phyloP scores from a whole-genome alignment of 305 asterid species.

The Ajuga reptans region DNA sequence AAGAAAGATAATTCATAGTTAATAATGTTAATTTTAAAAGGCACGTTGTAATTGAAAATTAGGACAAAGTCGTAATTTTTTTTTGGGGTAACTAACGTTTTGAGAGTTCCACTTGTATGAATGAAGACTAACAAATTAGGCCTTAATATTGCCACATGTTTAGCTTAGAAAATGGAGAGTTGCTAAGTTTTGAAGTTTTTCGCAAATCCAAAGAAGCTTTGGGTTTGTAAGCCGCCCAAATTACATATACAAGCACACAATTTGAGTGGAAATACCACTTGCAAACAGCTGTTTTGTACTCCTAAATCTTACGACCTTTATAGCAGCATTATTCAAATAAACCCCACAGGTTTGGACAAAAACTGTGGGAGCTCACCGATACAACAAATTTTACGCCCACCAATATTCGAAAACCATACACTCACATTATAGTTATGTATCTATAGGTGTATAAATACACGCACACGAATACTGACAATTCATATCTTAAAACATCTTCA shows the following conservation, averaged over 20 bases:
- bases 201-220: too few relatives aligned
- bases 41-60: too few relatives aligned
- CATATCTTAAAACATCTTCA: neutral
- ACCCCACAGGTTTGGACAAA: neutral
- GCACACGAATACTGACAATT: neutral
- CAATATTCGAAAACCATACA: neutral
- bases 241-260: neutral
- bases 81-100: too few relatives aligned
- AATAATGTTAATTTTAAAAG: too few relatives aligned
- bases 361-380: neutral
- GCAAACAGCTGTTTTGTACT: conserved; percentile 15
- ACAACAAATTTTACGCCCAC: conserved; percentile 1
- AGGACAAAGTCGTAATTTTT: too few relatives aligned
- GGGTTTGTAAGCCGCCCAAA: too few relatives aligned
- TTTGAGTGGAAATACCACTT: conserved; percentile 2
- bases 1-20: too few relatives aligned
- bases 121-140: too few relatives aligned
- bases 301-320: neutral
- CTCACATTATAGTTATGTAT: neutral
- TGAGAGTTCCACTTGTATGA: too few relatives aligned
- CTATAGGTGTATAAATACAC: neutral
- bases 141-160: too few relatives aligned
- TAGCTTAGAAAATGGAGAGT: too few relatives aligned
- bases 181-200: neutral
- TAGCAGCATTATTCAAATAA: neutral